These are phyloP conservation scores for Vanrija sp. DNA, from an alignment of 1,284 basidiomycete genomes.

Conservation along the genomic window DNA sequence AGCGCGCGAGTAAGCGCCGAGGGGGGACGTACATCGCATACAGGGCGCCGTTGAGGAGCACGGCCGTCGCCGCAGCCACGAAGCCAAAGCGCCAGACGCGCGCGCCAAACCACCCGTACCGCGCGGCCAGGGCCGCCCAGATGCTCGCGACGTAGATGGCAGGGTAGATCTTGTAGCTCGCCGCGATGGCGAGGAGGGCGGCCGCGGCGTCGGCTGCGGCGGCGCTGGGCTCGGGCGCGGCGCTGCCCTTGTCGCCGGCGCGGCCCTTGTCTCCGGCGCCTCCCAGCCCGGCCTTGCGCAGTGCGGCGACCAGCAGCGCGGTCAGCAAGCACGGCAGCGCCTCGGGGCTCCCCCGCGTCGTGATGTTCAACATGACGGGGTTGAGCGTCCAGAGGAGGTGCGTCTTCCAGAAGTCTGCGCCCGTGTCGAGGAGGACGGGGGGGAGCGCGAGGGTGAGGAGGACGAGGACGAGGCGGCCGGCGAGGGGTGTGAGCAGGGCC, in stretches of 20 bases:
- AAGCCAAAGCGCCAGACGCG: slow-evolving; percentile 64
- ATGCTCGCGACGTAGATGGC: slow-evolving; percentile 81
- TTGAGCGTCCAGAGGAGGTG: slow-evolving; percentile 75
- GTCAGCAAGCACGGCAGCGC: slow-evolving; percentile 65
- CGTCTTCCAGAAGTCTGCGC: slow-evolving; percentile 22
- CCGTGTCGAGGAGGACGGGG: slow-evolving; percentile 60
- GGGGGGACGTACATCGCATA: slow-evolving; percentile 37
- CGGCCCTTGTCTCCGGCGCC: not conserved
- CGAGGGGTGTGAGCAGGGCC: slow-evolving; percentile 72
- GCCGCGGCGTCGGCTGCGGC: slow-evolving; percentile 53
- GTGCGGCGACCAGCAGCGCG: slow-evolving; percentile 62
- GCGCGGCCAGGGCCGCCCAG: slow-evolving; percentile 57
- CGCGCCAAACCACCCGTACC: slow-evolving; percentile 54
- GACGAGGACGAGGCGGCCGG: slow-evolving; percentile 88
- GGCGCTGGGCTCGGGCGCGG: not conserved
- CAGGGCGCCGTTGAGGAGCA: slow-evolving; percentile 61
- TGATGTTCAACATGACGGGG: slow-evolving; percentile 92
- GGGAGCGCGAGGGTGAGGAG: slow-evolving; percentile 80
- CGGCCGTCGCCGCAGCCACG: slow-evolving; percentile 66
- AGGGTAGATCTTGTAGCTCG: slow-evolving; percentile 95
- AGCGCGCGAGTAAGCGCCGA: not conserved
- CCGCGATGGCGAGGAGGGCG: slow-evolving; percentile 67
- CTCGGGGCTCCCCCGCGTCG: slow-evolving; percentile 93
- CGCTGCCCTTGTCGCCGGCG: not conserved
- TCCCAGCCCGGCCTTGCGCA: slow-evolving; percentile 53